Base-by-base conservation (phyloP, 805 yeast genomes). In the Lachancea quebecensis region DNA sequence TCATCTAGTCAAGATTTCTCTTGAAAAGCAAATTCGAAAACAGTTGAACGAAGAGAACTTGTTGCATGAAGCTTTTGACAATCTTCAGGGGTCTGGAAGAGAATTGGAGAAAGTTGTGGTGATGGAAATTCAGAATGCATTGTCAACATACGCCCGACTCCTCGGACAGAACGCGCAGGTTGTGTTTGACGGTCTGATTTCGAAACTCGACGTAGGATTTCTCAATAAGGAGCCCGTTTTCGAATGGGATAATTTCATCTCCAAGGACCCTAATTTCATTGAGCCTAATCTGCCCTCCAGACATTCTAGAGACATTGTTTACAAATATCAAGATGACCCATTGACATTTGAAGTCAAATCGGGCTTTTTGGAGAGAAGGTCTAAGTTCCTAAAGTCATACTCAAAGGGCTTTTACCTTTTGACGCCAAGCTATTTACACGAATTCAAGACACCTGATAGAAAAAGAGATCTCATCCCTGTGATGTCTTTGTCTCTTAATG, bases 361-460 rank as follows among this genome's bases (percentile, higher is more conserved):
- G 10, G 96, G 97, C 2, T 77, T 73, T 51, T 71, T 91, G 51
- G 98, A 93, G 64, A 77, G 96, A 64, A 76, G 95, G 57, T 86
- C 97, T 6, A 91, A 91, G 71, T 90, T 79, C 62, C 72, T 93
- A 52, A 90, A 90, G 69, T 83, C 91, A n/a, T 93, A 89, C 65
- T 79, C 95, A 3, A 76, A 81, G 50, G 95, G 93, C 3, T 93
- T 85, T 80, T 93, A 88, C 60, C 96, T 91, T 15, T 71, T 91
- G 53, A 89, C 99, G 2, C 85, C 96, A 46, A 81, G 81, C 46
- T 89, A 79, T 57, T 69, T 91, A 45, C 98, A 93, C 62, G 99
- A 91, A 67, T 86, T 91, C 68, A 90, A 89, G 68, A 66, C 88
- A 1, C 65, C 79, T 3, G 96, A 90, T 63, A 75, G 95, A 45